Conservation (phyloP, 768 basidiomycete species). For the Rhizopogon roseolus region DNA sequence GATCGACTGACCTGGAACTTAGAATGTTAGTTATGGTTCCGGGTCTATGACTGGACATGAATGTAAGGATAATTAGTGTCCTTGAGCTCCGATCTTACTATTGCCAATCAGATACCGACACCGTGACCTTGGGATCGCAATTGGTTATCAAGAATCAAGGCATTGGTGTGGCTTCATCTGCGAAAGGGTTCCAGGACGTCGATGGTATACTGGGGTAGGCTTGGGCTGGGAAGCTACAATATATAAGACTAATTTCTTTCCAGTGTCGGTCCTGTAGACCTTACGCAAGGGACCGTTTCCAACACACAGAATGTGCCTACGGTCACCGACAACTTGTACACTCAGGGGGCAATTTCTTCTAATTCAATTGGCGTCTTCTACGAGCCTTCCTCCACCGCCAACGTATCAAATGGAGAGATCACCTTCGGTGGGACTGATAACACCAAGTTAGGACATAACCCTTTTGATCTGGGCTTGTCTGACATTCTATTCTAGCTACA, state of each 20-base stretch:
- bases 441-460: conserved; percentile 27
- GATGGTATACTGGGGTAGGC: conserved; percentile 46
- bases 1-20: background rate
- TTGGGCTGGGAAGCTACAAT: background rate
- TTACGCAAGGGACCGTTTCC: conserved; percentile 36
- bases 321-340: conserved; percentile 48
- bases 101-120: conserved; percentile 33
- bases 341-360: conserved; percentile 39
- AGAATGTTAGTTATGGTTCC: conserved; percentile 53
- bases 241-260: background rate
- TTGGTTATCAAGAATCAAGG: conserved; percentile 39
- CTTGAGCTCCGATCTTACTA: background rate
- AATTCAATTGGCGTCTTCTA: conserved; percentile 47
- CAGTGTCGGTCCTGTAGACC: conserved; percentile 45
- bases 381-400: conserved; percentile 33
- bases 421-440: conserved; percentile 44
- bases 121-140: conserved; percentile 32
- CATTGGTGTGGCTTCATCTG: conserved; percentile 36
- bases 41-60: conserved; percentile 50
- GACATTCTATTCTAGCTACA: conserved; percentile 12
- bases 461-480: background rate
- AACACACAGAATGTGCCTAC: conserved; percentile 35
- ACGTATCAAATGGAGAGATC: conserved; percentile 43
- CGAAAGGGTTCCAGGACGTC: conserved; percentile 36
- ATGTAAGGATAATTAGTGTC: conserved; percentile 26